Conservation (phyloP, 345 rosid genomes). For the Bretschneidera sinensis region DNA sequence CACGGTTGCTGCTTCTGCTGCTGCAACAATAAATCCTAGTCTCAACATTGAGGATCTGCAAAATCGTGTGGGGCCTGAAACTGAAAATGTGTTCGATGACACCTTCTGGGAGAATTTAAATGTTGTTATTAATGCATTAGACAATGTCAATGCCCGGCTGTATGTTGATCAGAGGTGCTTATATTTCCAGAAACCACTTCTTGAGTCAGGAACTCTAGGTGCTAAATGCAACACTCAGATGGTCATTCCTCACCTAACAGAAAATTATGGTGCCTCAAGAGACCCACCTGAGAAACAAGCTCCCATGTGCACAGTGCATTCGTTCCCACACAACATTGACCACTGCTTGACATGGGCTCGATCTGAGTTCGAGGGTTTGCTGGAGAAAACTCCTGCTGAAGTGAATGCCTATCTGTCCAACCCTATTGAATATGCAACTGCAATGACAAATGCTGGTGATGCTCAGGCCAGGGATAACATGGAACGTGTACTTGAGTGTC, state of each 20-base stretch:
- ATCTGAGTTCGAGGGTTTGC: slow-evolving; percentile 89
- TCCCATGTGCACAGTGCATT: slow-evolving; percentile 95
- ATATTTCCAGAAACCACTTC: slow-evolving; percentile 92
- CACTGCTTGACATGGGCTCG: slow-evolving; percentile 96
- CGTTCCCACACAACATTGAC: slow-evolving; percentile 94
- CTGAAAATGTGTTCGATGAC: slow-evolving; percentile 72
- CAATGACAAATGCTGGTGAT: slow-evolving; percentile 75
- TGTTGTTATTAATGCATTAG: slow-evolving; percentile 73
- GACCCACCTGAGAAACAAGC: slow-evolving; percentile 98
- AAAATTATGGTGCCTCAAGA: slow-evolving; percentile 89
- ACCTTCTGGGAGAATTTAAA: slow-evolving; percentile 80
- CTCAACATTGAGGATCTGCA: slow-evolving; percentile 62
- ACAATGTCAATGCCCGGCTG: slow-evolving; percentile 87
- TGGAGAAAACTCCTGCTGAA: slow-evolving; percentile 89
- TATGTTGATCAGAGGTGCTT: slow-evolving; percentile 88
- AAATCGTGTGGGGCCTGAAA: slow-evolving; percentile 58
- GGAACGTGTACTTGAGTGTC: slow-evolving; percentile 72
- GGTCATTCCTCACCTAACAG: slow-evolving; percentile 92
- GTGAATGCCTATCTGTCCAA: slow-evolving; percentile 72
- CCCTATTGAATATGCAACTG: slow-evolving; percentile 54
- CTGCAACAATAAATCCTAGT: slow-evolving; percentile 54
- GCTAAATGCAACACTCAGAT: slow-evolving; percentile 95
- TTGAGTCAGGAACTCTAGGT: slow-evolving; percentile 91
- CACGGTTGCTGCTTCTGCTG: slow-evolving; percentile 67
- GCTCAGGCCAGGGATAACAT: slow-evolving; percentile 84